Evolutionary conservation across 306 rosid species (phyloP), one percentile per base, ranked within the genome.

Genomic region (Vicia faba): DNA sequence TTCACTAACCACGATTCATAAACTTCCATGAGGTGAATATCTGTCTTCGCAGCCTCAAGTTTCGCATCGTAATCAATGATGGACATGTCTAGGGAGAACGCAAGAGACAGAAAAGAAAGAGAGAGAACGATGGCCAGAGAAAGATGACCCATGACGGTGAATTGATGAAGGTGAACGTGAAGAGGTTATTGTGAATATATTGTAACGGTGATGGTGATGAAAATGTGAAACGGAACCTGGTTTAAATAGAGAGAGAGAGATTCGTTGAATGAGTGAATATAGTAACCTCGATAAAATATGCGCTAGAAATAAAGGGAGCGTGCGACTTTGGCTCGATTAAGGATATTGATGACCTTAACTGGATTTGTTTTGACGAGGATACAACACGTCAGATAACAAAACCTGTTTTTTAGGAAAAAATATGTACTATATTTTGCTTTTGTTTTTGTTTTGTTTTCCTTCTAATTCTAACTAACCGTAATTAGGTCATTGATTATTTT

Each of bases 1-100:
- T 64, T 82, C 55, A 85, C 75, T 31, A 90, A 73, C 97, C 98
- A 93, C 0, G 80, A 76, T 79, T 89, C 90, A 70, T 88, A 93
- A 31, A 80, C 3, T 13, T 46, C 35, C 68, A 44, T 69, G 33
- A 82, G 45, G 63, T 81, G 88, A 0, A 1, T 19, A 26, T 84
- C 83, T 5, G 79, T 43, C 10, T 70, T 66, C 2, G 29, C 3
- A 51, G 58, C 14, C 3, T 49, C 63, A 48, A 83, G 78, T 8
- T 75, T 82, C 0, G 84, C 82, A 29, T 91, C 78, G 59, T 89
- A 87, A 68, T 84, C 83, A 15, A 86, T 77, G 66, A 89, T 93
- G 74, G 98, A 93, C 88, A 88, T 84, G 85, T 85, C 93, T n/a
- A 73, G 7, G 8, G 92, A 75, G 5, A n/a, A 39, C 0, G 38